Conservation (phyloP, 2,329 filamentous ascomycete genomes). For the Talaromyces rugulosus region DNA sequence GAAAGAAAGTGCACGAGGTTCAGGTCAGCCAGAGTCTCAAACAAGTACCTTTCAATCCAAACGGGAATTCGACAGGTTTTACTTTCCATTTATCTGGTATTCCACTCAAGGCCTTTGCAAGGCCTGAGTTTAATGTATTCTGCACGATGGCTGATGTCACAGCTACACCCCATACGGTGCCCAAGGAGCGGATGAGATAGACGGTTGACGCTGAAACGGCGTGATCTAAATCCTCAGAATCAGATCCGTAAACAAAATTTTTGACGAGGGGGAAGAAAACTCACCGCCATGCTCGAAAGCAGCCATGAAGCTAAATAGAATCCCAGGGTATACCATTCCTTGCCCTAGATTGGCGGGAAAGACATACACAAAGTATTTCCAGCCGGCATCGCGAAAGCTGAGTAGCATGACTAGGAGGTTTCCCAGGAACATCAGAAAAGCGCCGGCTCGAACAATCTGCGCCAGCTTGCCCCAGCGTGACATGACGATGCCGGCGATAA, state of each 20-base stretch:
- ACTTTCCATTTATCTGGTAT: slow-evolving; percentile 58
- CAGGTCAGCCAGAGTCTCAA: slow-evolving; percentile 21
- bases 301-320: slow-evolving; percentile 60
- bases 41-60: slow-evolving; percentile 11
- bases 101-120: slow-evolving; percentile 52
- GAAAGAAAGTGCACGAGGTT: slow-evolving; percentile 9
- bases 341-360: slow-evolving; percentile 46
- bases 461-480: slow-evolving; percentile 44
- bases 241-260: background rate
- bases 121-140: slow-evolving; percentile 53
- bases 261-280: slow-evolving; percentile 13
- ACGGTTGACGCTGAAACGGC: slow-evolving; percentile 60
- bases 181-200: slow-evolving; percentile 61
- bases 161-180: slow-evolving; percentile 62
- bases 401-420: slow-evolving; percentile 40
- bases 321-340: slow-evolving; percentile 43
- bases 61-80: slow-evolving; percentile 26
- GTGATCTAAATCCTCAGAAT: slow-evolving; percentile 45
- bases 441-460: slow-evolving; percentile 37
- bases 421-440: slow-evolving; percentile 41
- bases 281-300: slow-evolving; percentile 59
- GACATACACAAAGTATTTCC: slow-evolving; percentile 45
- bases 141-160: slow-evolving; percentile 60
- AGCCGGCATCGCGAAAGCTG: slow-evolving; percentile 37
- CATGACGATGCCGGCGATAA: slow-evolving; percentile 45